Percentiles rank a stretch among this genome's conserved stretches.
Conservation (phyloP, 192 early-diverging fungal species). For the Chytriomyces sp. region DNA sequence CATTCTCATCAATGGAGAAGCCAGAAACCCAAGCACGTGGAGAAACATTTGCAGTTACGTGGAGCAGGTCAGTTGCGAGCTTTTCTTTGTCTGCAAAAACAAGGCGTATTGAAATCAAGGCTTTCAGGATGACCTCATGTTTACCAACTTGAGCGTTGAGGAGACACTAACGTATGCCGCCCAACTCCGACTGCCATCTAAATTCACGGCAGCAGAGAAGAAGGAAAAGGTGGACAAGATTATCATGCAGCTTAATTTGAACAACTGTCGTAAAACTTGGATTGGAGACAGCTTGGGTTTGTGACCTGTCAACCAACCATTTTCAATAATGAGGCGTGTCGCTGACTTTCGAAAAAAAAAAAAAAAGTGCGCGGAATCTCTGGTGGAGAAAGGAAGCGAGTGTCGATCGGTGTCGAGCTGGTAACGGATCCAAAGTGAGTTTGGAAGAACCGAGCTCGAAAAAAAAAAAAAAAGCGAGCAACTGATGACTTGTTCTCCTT, state of each 20-base stretch:
- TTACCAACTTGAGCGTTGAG: constrained; percentile 60
- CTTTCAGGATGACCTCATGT: constrained; percentile 39
- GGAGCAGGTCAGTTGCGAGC: constrained; percentile 25
- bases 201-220: constrained; percentile 49
- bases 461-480: not conserved
- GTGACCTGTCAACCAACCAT: not conserved
- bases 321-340: too few species aligned
- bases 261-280: constrained; percentile 56
- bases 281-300: constrained; percentile 51
- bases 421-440: constrained; percentile 34
- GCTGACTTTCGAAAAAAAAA: constrained; percentile 34
- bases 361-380: constrained; percentile 55
- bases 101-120: not conserved
- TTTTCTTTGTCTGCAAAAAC: too few species aligned
- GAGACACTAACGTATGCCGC: constrained; percentile 76
- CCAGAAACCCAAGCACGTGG: constrained; percentile 23
- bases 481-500: not conserved
- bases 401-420: constrained; percentile 54
- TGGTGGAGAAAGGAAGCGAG: constrained; percentile 50
- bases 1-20: constrained; percentile 37
- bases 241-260: constrained; percentile 65
- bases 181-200: constrained; percentile 61
- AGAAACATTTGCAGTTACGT: constrained; percentile 46
- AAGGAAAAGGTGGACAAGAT: constrained; percentile 61
- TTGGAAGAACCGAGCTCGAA: too few species aligned